These are phyloP conservation scores for Porcisia hertigi DNA, from an alignment of 208 protist genomes.

Conservation along the genomic window DNA sequence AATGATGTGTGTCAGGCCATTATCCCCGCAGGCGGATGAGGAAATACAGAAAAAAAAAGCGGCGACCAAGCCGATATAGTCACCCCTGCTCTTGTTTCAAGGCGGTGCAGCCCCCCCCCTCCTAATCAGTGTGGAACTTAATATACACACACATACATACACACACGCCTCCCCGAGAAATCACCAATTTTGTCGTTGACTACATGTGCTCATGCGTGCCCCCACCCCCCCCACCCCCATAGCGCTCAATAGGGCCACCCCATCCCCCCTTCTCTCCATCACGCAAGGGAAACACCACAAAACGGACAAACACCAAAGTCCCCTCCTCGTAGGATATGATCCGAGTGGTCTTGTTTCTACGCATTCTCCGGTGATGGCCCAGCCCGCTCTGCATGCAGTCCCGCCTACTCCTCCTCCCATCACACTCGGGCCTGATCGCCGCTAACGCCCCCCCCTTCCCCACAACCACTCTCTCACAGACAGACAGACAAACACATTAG, in stretches of 20 bases:
- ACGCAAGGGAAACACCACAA: neutral
- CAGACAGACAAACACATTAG: neutral
- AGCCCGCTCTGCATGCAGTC: no score
- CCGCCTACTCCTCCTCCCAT: neutral
- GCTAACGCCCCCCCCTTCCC: neutral
- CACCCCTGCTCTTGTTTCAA: neutral
- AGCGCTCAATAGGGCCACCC: no score
- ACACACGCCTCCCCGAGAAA: neutral
- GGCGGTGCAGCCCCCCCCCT: neutral
- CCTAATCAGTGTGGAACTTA: neutral
- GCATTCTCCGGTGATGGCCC: neutral
- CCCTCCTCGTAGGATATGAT: neutral
- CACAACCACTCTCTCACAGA: neutral
- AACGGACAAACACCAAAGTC: neutral
- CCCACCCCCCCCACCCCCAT: neutral
- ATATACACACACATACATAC: neutral
- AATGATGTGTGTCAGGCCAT: neutral
- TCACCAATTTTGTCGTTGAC: neutral
- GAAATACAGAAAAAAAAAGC: neutral
- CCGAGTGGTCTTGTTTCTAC: neutral
- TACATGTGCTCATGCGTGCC: neutral
- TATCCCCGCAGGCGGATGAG: neutral
- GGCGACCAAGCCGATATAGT: neutral
- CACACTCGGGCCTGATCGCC: neutral
- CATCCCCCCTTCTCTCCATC: neutral